These are phyloP conservation scores for Discostella stelligeroides DNA, from an alignment of 108 stramenopile species.

Conservation along the genomic window DNA sequence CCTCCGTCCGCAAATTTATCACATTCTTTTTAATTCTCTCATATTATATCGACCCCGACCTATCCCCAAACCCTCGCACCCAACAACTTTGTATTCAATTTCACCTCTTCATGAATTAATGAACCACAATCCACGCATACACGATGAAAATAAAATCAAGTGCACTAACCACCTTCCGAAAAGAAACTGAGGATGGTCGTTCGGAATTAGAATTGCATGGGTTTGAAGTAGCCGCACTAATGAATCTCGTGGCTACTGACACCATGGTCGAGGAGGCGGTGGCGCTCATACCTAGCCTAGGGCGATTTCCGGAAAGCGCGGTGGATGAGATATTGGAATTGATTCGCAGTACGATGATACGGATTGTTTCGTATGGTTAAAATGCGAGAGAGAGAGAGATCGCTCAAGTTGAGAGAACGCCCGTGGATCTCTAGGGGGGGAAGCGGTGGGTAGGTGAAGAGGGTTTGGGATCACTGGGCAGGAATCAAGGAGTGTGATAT, in stretches of 20 bases:
- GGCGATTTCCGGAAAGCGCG: constrained; percentile 83
- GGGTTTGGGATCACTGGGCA: no score
- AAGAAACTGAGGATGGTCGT: constrained; percentile 83
- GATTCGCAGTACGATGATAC: constrained; percentile 86
- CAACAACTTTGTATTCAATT: no score
- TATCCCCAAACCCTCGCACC: no score
- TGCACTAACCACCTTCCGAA: constrained; percentile 82
- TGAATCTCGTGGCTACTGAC: constrained; percentile 89
- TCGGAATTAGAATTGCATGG: constrained; percentile 74
- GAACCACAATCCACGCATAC: no score
- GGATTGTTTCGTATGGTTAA: constrained; percentile 74
- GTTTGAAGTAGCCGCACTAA: constrained; percentile 87
- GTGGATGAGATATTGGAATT: constrained; percentile 91
- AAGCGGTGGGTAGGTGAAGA: background rate
- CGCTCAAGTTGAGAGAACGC: background rate
- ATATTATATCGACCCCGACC: no score
- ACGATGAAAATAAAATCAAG: constrained; percentile 21
- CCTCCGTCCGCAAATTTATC: no score
- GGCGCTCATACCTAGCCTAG: constrained; percentile 78
- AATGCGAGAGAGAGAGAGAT: no score
- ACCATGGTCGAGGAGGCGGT: constrained; percentile 83
- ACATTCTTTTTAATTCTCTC: no score
- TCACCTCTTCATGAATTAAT: no score
- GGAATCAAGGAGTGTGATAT: no score
- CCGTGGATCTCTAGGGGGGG: no score